Evolutionary conservation across 306 rosid species (phyloP).

Genomic region (Prunus padus): DNA sequence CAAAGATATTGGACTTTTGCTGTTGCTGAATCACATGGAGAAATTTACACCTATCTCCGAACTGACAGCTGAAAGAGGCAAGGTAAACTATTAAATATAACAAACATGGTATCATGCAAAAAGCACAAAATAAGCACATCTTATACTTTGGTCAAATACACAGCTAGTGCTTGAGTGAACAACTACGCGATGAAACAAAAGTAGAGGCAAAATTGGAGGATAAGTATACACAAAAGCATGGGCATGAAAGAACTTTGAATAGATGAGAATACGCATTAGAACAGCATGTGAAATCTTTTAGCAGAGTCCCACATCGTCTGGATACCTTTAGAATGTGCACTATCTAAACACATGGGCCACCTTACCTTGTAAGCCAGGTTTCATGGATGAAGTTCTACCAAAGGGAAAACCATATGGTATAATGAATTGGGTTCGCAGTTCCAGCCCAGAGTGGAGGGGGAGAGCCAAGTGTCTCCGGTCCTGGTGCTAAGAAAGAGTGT

Average conservation of each 20-base stretch:
- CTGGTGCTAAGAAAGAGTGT: background rate
- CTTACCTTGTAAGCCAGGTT: background rate
- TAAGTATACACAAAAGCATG: background rate
- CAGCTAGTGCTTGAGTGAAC: background rate
- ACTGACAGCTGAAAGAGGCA: conserved; percentile 61
- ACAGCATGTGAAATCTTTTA: background rate
- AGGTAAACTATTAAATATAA: background rate
- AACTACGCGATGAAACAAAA: background rate
- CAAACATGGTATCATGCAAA: background rate
- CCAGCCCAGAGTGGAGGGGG: background rate
- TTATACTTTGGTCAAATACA: background rate
- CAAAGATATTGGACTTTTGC: conserved; percentile 45
- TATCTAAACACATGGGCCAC: background rate
- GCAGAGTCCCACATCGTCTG: background rate
- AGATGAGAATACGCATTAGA: background rate
- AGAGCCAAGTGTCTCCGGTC: background rate
- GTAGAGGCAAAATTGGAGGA: background rate
- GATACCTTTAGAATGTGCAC: background rate
- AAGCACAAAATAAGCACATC: background rate
- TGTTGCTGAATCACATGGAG: conserved; percentile 55
- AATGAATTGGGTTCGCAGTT: background rate
- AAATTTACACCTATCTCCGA: conserved; percentile 68
- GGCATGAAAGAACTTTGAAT: background rate
- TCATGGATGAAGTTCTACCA: background rate
- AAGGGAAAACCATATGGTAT: background rate